Conservation (phyloP, 164 flowering plant species). For the Chimonanthus praecox region DNA sequence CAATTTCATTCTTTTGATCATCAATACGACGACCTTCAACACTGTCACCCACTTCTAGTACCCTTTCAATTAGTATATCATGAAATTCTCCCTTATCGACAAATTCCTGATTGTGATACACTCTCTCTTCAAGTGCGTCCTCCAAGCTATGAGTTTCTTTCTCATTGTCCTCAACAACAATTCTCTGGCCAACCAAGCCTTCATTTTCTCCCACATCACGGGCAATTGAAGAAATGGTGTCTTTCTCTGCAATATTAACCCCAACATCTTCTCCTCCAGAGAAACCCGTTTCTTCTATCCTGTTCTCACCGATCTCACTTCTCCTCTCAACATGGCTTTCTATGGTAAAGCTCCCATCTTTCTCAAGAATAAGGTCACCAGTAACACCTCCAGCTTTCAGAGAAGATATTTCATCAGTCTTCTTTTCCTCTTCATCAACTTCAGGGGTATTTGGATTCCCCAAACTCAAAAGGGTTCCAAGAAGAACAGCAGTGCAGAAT, state of each 20-base stretch:
- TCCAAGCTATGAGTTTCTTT: constrained; percentile 25
- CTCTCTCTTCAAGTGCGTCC: constrained; percentile 17
- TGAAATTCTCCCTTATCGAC: constrained; percentile 16
- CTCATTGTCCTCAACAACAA: constrained; percentile 20
- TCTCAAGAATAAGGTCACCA: constrained; percentile 35
- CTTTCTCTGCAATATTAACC: constrained; percentile 15
- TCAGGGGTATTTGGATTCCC: constrained; percentile 68
- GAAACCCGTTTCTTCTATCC: constrained; percentile 2
- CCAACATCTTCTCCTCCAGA: constrained; percentile 11
- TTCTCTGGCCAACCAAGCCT: constrained; percentile 26
- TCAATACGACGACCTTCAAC: neutral
- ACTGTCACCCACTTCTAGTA: constrained; percentile 12
- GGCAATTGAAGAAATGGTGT: neutral
- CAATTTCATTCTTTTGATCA: neutral
- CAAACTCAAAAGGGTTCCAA: constrained; percentile 84
- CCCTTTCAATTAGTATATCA: constrained; percentile 11
- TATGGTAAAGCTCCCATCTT: constrained; percentile 28
- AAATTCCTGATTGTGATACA: constrained; percentile 14
- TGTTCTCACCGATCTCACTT: constrained; percentile 8
- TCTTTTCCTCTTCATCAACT: constrained; percentile 33
- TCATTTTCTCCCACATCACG: constrained; percentile 25
- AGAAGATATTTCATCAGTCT: constrained; percentile 26
- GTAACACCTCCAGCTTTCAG: constrained; percentile 29
- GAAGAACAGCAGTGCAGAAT: constrained; percentile 79
- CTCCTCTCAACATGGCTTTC: constrained; percentile 24